A percentile compares a stretch with the other conserved stretches of the same genome.
Evolutionary conservation across 2,329 filamentous ascomycete genomes (phyloP).

Genomic region (Penicillium sp.): DNA sequence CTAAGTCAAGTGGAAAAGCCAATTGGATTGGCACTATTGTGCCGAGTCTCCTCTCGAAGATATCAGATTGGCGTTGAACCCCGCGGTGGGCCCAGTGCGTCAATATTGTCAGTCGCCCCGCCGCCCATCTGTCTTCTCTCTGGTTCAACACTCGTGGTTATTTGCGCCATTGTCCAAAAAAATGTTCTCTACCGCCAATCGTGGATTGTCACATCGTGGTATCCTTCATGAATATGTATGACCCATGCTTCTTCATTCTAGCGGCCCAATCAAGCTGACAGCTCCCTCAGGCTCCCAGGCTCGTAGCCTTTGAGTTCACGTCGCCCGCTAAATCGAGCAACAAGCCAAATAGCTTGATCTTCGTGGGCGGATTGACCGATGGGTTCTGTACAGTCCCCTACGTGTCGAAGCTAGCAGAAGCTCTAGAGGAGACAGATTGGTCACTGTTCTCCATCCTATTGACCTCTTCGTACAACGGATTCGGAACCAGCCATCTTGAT

Average conservation of each 20-base stretch:
- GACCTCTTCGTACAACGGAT: slow-evolving; percentile 58
- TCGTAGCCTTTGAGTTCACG: slow-evolving; percentile 49
- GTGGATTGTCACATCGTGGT: slow-evolving; percentile 32
- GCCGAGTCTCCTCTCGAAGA: not conserved
- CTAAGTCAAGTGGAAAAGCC: not conserved
- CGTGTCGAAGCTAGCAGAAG: slow-evolving; percentile 53
- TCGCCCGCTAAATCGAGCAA: slow-evolving; percentile 24
- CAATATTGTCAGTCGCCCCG: slow-evolving; percentile 16
- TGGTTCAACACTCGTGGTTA: not conserved
- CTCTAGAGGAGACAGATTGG: slow-evolving; percentile 57
- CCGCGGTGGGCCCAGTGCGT: slow-evolving; percentile 22
- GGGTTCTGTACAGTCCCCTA: slow-evolving; percentile 60
- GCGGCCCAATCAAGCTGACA: slow-evolving; percentile 12
- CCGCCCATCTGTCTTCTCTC: slow-evolving; percentile 1
- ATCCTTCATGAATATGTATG: slow-evolving; percentile 45
- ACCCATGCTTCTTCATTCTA: not conserved
- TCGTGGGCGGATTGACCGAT: slow-evolving; percentile 63
- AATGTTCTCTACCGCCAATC: slow-evolving; percentile 22
- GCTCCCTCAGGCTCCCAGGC: slow-evolving; percentile 38
- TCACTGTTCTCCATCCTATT: slow-evolving; percentile 56
- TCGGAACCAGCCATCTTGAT: slow-evolving; percentile 57
- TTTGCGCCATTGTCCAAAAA: not conserved
- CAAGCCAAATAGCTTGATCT: slow-evolving; percentile 57
- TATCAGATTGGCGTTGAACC: slow-evolving; percentile 6
- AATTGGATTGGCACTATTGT: not conserved